Conservation (phyloP, 805 yeast species). For the Teunomyces atbi region DNA sequence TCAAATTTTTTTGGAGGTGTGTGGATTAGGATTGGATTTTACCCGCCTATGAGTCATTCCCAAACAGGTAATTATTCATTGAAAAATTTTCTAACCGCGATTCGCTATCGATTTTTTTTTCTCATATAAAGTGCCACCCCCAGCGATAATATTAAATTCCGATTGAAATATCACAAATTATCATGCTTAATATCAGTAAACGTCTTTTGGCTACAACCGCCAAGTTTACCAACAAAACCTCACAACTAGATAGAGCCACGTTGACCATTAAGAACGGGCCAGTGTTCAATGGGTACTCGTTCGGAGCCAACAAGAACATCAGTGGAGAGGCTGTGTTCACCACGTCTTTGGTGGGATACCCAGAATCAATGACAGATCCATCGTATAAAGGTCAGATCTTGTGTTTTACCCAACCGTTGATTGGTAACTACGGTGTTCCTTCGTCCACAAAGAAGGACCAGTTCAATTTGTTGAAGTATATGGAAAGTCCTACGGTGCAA, state of each 20-base stretch:
- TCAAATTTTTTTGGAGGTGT: not conserved
- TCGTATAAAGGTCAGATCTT: constrained; percentile 96
- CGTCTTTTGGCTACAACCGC: constrained; percentile 38
- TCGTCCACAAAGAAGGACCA: constrained; percentile 77
- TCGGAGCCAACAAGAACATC: constrained; percentile 90
- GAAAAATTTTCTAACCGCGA: constrained; percentile 31
- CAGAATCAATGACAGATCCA: constrained; percentile 99
- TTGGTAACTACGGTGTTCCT: constrained; percentile 99
- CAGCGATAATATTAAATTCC: not conserved
- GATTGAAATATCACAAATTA: constrained; percentile 2
- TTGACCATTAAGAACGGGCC: constrained; percentile 92
- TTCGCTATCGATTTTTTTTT: constrained; percentile 27
- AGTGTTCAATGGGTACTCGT: constrained; percentile 86
- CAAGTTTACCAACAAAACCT: constrained; percentile 32
- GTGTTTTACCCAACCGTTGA: constrained; percentile 94
- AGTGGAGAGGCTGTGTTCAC: constrained; percentile 98
- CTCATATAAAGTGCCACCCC: constrained; percentile 6
- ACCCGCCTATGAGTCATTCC: constrained; percentile 21
- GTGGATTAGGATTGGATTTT: not conserved
- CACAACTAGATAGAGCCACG: constrained; percentile 74
- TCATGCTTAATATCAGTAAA: constrained; percentile 1
- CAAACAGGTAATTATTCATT: constrained; percentile 19
- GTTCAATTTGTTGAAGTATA: constrained; percentile 79
- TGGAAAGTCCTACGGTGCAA: constrained; percentile 89
- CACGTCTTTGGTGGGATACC: constrained; percentile 96